These are phyloP conservation scores for Lasiosphaeria ovina DNA, from an alignment of 495 filamentous ascomycete genomes.

Conservation along the genomic window DNA sequence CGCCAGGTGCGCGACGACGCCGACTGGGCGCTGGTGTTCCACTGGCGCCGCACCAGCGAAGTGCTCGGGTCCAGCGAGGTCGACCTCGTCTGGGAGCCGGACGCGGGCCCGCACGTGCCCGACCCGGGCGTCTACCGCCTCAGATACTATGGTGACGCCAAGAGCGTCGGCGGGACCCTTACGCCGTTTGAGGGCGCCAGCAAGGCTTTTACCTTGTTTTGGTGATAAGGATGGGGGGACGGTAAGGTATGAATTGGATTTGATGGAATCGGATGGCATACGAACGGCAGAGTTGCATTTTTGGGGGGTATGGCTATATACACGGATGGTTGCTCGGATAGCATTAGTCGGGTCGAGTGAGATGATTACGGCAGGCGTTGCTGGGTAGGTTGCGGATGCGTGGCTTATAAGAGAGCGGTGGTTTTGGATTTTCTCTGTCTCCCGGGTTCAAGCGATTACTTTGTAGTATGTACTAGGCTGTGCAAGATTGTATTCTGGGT, in stretches of 20 bases:
- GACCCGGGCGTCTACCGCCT: slow-evolving; percentile 69
- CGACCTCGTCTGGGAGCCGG: slow-evolving; percentile 75
- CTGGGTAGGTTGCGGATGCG: no score
- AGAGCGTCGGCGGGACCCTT: slow-evolving; percentile 64
- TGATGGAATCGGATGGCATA: neutral
- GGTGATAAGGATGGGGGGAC: neutral
- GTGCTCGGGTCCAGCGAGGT: slow-evolving; percentile 78
- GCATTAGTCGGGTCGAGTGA: no score
- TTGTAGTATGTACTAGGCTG: no score
- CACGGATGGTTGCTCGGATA: no score
- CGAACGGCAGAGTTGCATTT: neutral
- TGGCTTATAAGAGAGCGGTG: no score
- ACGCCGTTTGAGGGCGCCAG: slow-evolving; percentile 75
- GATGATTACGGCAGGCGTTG: no score
- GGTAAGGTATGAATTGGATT: neutral
- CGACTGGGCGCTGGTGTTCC: slow-evolving; percentile 78
- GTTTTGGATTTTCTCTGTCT: no score
- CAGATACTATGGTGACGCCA: slow-evolving; percentile 83
- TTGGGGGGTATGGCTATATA: no score
- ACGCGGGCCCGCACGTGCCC: slow-evolving; percentile 47
- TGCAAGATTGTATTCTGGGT: no score
- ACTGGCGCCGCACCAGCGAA: slow-evolving; percentile 73
- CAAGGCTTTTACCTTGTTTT: slow-evolving; percentile 55
- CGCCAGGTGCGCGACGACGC: slow-evolving; percentile 63
- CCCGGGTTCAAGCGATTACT: no score